A percentile compares a stretch with the other conserved stretches of the same genome.
These are phyloP conservation scores for Dryas alaskensis DNA, from an alignment of 306 rosid species.

Conservation along the genomic window DNA sequence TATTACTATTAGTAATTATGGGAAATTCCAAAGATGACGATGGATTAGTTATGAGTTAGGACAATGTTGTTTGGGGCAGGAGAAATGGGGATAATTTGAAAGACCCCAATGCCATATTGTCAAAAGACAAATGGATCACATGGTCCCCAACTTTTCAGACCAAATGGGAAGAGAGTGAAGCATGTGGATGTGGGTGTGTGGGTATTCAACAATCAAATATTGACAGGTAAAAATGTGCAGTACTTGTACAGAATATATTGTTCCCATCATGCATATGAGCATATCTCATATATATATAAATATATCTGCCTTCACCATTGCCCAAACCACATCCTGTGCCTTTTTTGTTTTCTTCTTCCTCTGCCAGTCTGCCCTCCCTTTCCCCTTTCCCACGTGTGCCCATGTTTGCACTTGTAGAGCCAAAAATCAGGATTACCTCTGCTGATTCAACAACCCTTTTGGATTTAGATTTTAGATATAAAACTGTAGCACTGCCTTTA, in stretches of 20 bases:
- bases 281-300: neutral
- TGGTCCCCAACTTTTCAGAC: constrained; percentile 46
- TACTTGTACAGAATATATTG: constrained; percentile 38
- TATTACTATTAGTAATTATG: too few relatives aligned
- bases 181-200: neutral
- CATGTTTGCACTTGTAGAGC: constrained; percentile 54
- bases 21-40: neutral
- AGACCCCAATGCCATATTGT: too few relatives aligned
- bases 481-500: too few relatives aligned
- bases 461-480: too few relatives aligned
- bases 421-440: neutral
- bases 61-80: constrained; percentile 7
- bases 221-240: constrained; percentile 33
- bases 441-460: too few relatives aligned
- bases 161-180: constrained; percentile 31
- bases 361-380: constrained; percentile 16
- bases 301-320: constrained; percentile 17
- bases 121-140: constrained; percentile 39
- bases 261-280: constrained; percentile 39
- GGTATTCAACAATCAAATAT: constrained; percentile 23
- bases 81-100: constrained; percentile 15
- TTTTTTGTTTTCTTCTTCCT: constrained; percentile 28
- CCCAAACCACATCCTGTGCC: constrained; percentile 23
- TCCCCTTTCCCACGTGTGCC: constrained; percentile 41
- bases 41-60: constrained; percentile 23